A percentile compares a stretch with the other conserved stretches of the same genome.
Evolutionary conservation across 148 eudicot genomes (phyloP).

Genomic region (Camellia sinensis): DNA sequence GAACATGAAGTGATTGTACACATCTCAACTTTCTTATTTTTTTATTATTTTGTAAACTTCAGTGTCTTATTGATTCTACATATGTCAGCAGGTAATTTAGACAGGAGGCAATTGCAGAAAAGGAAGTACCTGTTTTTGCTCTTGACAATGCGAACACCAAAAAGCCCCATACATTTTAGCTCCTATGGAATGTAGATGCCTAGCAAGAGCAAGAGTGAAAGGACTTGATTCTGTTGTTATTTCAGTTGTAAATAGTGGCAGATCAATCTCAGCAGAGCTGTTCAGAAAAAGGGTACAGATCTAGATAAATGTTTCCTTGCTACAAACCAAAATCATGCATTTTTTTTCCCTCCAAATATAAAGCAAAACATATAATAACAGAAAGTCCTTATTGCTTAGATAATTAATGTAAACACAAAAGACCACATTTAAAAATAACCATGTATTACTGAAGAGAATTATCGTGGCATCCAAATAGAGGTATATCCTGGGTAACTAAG

Average conservation of each 20-base stretch:
- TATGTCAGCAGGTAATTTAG: background rate
- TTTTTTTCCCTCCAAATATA: background rate
- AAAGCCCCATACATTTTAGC: constrained; percentile 98
- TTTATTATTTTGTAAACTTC: background rate
- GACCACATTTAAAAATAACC: constrained; percentile 2
- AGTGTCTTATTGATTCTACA: background rate
- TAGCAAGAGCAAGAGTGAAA: constrained; percentile 69
- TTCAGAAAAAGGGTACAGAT: constrained; percentile 12
- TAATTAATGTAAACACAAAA: background rate
- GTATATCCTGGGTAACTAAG: background rate
- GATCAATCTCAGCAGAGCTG: constrained; percentile 58
- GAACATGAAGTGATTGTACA: background rate
- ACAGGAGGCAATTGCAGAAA: constrained; percentile 5
- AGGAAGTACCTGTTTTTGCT: constrained; percentile 75
- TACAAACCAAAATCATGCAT: constrained; percentile 13
- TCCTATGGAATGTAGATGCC: constrained; percentile 76
- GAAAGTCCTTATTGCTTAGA: background rate
- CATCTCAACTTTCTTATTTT: background rate
- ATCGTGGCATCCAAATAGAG: background rate
- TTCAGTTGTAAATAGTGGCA: constrained; percentile 56
- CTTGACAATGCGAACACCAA: constrained; percentile 94
- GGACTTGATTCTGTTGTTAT: constrained; percentile 69
- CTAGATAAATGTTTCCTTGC: background rate
- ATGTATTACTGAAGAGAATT: background rate
- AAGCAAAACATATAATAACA: background rate